Conservation (phyloP, 345 rosid species). For the Draba incana region DNA sequence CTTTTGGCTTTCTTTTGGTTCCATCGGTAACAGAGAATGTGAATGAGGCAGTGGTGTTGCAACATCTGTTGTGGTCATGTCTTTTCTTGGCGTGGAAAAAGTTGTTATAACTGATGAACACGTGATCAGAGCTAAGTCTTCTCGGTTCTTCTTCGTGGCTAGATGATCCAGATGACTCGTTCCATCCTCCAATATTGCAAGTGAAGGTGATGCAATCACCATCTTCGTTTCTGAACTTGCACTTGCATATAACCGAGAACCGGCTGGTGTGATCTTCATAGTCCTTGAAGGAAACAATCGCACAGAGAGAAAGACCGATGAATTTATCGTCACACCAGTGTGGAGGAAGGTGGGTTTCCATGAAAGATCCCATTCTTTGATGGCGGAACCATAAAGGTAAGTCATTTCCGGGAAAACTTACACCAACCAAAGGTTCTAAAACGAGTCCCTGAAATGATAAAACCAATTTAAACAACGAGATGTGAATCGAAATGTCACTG, state of each 20-base stretch:
- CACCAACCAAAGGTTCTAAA: constrained; percentile 25
- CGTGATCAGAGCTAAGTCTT: constrained; percentile 35
- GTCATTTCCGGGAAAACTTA: constrained; percentile 38
- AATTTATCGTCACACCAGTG: constrained; percentile 38
- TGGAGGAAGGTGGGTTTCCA: constrained; percentile 36
- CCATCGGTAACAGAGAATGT: constrained; percentile 34
- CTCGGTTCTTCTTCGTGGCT: constrained; percentile 34
- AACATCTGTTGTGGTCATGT: constrained; percentile 24
- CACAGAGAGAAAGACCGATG: constrained; percentile 32
- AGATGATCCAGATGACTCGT: constrained; percentile 24
- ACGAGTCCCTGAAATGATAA: constrained; percentile 32
- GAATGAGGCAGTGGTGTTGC: constrained; percentile 34
- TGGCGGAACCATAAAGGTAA: constrained; percentile 42
- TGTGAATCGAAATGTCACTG: neutral
- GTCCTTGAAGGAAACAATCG: constrained; percentile 19
- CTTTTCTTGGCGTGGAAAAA: constrained; percentile 23
- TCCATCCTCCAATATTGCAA: constrained; percentile 38
- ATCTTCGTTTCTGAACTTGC: constrained; percentile 31
- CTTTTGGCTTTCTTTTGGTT: constrained; percentile 25
- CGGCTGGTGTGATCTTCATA: constrained; percentile 24
- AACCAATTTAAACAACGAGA: neutral
- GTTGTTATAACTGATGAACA: constrained; percentile 38
- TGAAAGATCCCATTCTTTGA: constrained; percentile 37
- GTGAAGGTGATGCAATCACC: constrained; percentile 25
- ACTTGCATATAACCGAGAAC: constrained; percentile 27